Percentiles rank a stretch among this genome's conserved stretches.
Evolutionary conservation across 192 early-diverging fungal species (phyloP).

Genomic region (Jimgerdemannia lactiflua): DNA sequence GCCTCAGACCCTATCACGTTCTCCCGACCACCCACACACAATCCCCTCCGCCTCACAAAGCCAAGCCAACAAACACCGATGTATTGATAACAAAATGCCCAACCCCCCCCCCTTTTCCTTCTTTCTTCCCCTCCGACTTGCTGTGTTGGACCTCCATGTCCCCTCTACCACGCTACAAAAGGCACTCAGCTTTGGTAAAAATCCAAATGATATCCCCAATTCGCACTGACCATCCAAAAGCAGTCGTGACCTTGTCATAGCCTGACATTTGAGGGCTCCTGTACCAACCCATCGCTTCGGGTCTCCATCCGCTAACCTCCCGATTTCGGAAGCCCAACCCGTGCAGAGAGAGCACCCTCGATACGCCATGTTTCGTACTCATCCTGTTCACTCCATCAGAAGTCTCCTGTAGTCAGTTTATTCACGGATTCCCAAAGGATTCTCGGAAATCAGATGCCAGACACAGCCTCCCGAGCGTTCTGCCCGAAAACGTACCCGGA

Average conservation of each 20-base stretch:
- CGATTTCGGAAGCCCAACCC: not conserved
- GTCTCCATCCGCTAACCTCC: not conserved
- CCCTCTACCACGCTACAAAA: not conserved
- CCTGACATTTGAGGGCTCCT: not conserved
- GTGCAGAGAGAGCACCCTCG: not conserved
- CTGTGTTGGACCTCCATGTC: not conserved
- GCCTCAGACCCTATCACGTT: too few relatives aligned
- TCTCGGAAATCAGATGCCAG: not conserved
- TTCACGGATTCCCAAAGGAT: too few relatives aligned
- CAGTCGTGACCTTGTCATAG: not conserved
- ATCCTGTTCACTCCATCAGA: too few relatives aligned
- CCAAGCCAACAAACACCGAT: too few relatives aligned
- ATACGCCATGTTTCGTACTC: not conserved
- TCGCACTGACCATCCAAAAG: not conserved
- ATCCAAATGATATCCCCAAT: not conserved
- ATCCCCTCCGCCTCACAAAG: too few relatives aligned
- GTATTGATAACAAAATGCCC: too few relatives aligned
- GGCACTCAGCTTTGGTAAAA: too few relatives aligned
- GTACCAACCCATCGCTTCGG: not conserved
- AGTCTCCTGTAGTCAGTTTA: too few relatives aligned
- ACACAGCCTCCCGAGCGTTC: not conserved
- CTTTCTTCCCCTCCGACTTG: too few relatives aligned
- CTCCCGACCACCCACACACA: too few relatives aligned
- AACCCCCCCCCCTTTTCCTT: too few relatives aligned
- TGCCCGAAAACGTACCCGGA: not conserved